Conservation (phyloP, 768 basidiomycete genomes). For the Podaxis rugospora region DNA sequence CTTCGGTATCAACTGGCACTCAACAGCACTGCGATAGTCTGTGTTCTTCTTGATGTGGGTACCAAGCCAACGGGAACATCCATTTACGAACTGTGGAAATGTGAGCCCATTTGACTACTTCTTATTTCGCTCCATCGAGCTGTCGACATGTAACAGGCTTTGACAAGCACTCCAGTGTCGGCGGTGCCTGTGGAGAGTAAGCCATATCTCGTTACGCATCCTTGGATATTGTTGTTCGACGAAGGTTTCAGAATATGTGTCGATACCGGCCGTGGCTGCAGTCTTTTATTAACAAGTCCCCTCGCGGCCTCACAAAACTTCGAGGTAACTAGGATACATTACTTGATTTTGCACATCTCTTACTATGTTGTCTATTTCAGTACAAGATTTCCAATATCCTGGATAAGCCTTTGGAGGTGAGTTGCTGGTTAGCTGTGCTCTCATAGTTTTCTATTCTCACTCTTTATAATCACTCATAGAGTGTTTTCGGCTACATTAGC, state of each 20-base stretch:
- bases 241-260: constrained; percentile 62
- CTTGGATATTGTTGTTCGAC: constrained; percentile 1
- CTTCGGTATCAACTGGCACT: not conserved
- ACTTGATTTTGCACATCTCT: not conserved
- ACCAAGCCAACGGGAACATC: constrained; percentile 94
- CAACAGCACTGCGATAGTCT: constrained; percentile 45
- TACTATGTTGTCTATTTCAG: constrained; percentile 25
- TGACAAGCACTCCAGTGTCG: constrained; percentile 80
- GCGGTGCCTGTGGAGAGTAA: constrained; percentile 94
- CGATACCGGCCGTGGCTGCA: constrained; percentile 71
- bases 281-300: constrained; percentile 67
- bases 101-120: constrained; percentile 26
- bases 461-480: constrained; percentile 31
- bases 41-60: constrained; percentile 90
- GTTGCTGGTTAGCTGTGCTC: constrained; percentile 16
- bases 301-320: constrained; percentile 95
- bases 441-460: not conserved
- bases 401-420: constrained; percentile 89
- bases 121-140: not conserved
- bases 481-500: constrained; percentile 83
- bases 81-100: constrained; percentile 97
- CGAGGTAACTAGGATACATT: constrained; percentile 43
- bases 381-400: constrained; percentile 97
- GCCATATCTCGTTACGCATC: constrained; percentile 11
- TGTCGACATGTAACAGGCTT: constrained; percentile 48